These are phyloP conservation scores for Trametopsis cervina DNA, from an alignment of 768 basidiomycete species.

Conservation along the genomic window DNA sequence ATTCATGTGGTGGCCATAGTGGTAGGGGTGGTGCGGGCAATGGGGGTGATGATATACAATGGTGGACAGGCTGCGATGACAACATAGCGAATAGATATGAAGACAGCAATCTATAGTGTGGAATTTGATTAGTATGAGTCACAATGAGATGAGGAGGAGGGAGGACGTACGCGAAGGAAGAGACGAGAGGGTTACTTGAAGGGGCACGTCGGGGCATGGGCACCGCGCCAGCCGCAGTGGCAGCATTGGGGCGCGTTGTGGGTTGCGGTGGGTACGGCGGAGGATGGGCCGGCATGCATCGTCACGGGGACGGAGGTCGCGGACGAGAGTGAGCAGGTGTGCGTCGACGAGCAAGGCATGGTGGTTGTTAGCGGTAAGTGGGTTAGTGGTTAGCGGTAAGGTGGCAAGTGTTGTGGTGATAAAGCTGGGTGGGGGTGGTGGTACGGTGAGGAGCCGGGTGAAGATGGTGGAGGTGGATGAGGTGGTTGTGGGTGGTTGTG, in stretches of 20 bases:
- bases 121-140: neutral
- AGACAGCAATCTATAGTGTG: slow-evolving; percentile 1
- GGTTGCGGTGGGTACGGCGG: slow-evolving; percentile 29
- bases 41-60: slow-evolving; percentile 23
- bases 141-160: slow-evolving; percentile 4
- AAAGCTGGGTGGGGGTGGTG: slow-evolving; percentile 9
- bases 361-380: too few species aligned
- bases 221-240: slow-evolving; percentile 68
- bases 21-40: neutral
- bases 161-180: slow-evolving; percentile 2
- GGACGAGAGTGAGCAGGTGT: slow-evolving; percentile 21
- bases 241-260: slow-evolving; percentile 69
- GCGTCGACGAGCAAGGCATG: slow-evolving; percentile 15
- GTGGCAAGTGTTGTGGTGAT: too few species aligned
- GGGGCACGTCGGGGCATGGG: slow-evolving; percentile 53
- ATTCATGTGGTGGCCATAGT: neutral
- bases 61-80: slow-evolving; percentile 22
- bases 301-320: slow-evolving; percentile 18
- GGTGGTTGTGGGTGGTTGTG: slow-evolving; percentile 2
- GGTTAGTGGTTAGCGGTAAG: slow-evolving; percentile 10
- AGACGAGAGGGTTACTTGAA: slow-evolving; percentile 42
- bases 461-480: slow-evolving; percentile 7
- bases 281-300: slow-evolving; percentile 6
- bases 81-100: slow-evolving; percentile 13
- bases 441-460: slow-evolving; percentile 2